Base-by-base conservation (phyloP, 2,329 filamentous ascomycete species). In the Periconia sp. region DNA sequence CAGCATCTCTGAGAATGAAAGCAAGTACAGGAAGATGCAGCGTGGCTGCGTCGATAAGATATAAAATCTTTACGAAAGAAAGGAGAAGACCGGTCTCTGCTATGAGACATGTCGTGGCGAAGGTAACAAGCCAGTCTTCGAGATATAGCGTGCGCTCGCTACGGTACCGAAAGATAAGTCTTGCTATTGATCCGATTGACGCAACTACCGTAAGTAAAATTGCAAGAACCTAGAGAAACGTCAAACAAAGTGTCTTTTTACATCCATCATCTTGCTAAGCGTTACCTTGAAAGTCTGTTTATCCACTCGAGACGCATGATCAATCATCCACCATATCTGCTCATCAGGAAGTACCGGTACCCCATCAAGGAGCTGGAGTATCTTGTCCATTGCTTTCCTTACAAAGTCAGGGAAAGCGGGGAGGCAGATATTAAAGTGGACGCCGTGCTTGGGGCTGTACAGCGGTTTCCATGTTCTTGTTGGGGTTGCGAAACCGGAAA, bases 61-160 rank as follows among this genome's bases (percentile, higher is more conserved):
- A 52, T 4, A 52, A 18, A 12, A 26, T 29, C 1, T 23, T n/a
- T 12, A 32, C 46, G 36, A 21, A 52, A 9, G 43, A 39, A 19
- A 43, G 40, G 15, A 48, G 13, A 5, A 41, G 25, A 8, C 35
- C 45, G 11, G 42, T 48, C 36, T 52, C 49, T 4, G 30, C 19
- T 12, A 46, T 13, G 4, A 52, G 32, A 25, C 49, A 52, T 31
- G 35, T 33, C 13, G 49, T 49, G 5, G 45, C 41, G 30, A 52
- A 40, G 16, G 49, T 23, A 4, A 52, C 36, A 25, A 52, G 35
- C 10, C 36, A 43, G 30, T 52, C 45, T 15, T 52, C 49, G 3
- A 48, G 40, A 12, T 15, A 25, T 2, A 48, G 32, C 22, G 33
- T 36, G 4, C 32, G 40, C 13, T 47, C 38, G 29, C 39, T 35